phyloP scores from a whole-genome alignment of 73 alveolate species.

The Paramecium sonneborni region DNA sequence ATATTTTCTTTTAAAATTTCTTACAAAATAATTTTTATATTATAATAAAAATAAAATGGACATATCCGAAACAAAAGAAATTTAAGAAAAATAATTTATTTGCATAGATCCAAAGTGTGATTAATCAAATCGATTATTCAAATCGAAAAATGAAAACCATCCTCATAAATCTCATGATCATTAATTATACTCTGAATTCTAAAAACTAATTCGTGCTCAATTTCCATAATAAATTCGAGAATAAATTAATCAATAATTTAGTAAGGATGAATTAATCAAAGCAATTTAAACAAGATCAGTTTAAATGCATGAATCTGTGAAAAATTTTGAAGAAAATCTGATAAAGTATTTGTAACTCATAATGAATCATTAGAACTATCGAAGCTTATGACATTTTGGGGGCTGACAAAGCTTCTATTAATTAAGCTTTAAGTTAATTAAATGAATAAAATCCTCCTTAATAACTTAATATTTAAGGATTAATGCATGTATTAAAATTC shows the following conservation, averaged over 20 bases:
- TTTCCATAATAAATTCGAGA: background rate
- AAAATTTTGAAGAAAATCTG: background rate
- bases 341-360: slow-evolving; percentile 17
- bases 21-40: background rate
- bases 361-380: slow-evolving; percentile 9
- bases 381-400: slow-evolving; percentile 45
- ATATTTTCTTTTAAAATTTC: too few relatives aligned
- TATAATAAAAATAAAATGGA: background rate
- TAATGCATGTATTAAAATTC: slow-evolving; percentile 3
- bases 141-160: slow-evolving; percentile 10
- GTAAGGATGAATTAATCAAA: background rate
- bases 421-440: slow-evolving; percentile 2
- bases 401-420: slow-evolving; percentile 3
- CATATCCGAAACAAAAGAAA: background rate
- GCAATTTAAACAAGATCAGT: slow-evolving; percentile 15
- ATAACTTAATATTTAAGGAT: background rate
- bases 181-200: slow-evolving; percentile 7
- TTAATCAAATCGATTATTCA: background rate
- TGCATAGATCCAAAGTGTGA: slow-evolving; percentile 34
- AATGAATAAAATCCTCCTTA: slow-evolving; percentile 28
- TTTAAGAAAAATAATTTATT: background rate
- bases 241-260: background rate
- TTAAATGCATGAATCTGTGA: slow-evolving; percentile 10
- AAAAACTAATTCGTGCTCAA: background rate
- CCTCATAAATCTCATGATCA: slow-evolving; percentile 1